Conservation (phyloP, 257 asterid genomes). For the Przewalskia tangutica region DNA sequence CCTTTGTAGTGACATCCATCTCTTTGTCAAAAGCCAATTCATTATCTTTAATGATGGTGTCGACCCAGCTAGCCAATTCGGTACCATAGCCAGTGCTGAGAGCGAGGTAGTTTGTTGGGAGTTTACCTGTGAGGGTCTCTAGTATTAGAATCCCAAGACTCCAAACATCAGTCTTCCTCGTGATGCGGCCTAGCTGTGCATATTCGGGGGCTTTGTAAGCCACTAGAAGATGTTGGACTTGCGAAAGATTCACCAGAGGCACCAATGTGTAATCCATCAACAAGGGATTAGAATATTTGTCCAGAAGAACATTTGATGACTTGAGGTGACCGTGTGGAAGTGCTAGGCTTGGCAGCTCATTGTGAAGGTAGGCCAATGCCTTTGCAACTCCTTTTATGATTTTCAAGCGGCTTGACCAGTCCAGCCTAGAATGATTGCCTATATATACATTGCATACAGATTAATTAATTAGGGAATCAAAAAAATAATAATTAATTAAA, state of each 20-base stretch:
- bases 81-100: conserved; percentile 32
- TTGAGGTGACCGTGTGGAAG: conserved; percentile 76
- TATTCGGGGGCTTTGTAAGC: conserved; percentile 79
- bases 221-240: conserved; percentile 49
- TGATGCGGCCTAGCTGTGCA: conserved; percentile 21
- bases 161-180: conserved; percentile 83
- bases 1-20: conserved; percentile 24
- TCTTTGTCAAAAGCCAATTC: conserved; percentile 41
- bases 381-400: conserved; percentile 73
- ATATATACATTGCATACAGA: background rate
- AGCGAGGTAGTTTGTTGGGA: conserved; percentile 45
- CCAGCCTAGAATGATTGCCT: conserved; percentile 60
- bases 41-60: conserved; percentile 18
- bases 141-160: conserved; percentile 69
- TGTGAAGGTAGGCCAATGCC: conserved; percentile 56
- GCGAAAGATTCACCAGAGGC: conserved; percentile 61
- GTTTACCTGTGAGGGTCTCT: conserved; percentile 63
- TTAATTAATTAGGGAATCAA: background rate
- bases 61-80: conserved; percentile 46
- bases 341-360: conserved; percentile 51
- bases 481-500: too few species aligned
- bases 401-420: conserved; percentile 60
- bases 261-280: conserved; percentile 74
- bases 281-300: conserved; percentile 40
- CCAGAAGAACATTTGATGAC: conserved; percentile 70